Evolutionary conservation across 768 basidiomycete genomes (phyloP), one percentile per base, ranked within the genome.

Genomic region (Termitomyces sp.): DNA sequence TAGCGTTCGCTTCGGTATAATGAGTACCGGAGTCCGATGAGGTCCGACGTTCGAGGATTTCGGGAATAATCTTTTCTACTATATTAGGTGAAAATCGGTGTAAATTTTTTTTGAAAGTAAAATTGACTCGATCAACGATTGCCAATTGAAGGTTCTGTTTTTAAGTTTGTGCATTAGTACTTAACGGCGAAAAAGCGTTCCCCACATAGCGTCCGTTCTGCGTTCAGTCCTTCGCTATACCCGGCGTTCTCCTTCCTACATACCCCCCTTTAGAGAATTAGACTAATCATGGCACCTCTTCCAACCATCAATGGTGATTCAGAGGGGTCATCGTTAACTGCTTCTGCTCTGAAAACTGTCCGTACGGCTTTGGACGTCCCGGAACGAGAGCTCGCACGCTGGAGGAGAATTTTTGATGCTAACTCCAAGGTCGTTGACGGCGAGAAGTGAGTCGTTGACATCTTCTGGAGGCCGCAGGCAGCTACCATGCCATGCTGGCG

Each of bases 331-430:
- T 78, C 82, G 20, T 64, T 81, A 41, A 72, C 80, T 4, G 75
- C 78, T 33, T 75, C 83, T 46, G 83, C 87, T 34, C 64, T 93
- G 57, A 79, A 82, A 62, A 79, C 77, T 46, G 85, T 92, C 58
- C 85, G 87, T 64, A 83, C 77, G 57, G 88, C 80, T 20, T 81
- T 93, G 44, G 72, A 85, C 31, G 76, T 85, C 31, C 90, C 87
- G 36, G 93, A 96, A 70, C 86, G 72, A 65, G 94, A 98, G 73
- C 74, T 94, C 51, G 89, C 83, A 71, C 84, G 91, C 62, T 98
- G 95, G 95, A 84, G 83, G 69, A 81, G 92, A 65, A 85, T 84
- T 2, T 98, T 97, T 71, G 94, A 97, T 56, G 64, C 81, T 44
- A 89, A 93, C 68, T 89, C 94, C 45, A 90, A 86, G 70, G 77